Percentiles rank a stretch among this genome's conserved stretches.
These are phyloP conservation scores for Salix suchowensis DNA, from an alignment of 345 rosid genomes.

Conservation along the genomic window DNA sequence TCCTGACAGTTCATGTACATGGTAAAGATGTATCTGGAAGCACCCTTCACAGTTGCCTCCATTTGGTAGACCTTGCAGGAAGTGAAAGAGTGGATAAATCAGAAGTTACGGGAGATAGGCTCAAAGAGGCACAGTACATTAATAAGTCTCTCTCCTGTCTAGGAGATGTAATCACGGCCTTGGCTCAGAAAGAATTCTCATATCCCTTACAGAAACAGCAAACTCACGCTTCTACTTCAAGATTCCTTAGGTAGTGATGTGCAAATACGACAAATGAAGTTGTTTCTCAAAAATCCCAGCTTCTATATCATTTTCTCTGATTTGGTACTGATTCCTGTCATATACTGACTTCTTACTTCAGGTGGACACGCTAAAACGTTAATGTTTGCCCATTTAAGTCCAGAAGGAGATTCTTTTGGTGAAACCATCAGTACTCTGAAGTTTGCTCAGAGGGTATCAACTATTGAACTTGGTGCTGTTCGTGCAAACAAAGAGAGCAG, in stretches of 20 bases:
- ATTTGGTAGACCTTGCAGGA: conserved; percentile 96
- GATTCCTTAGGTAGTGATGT: conserved; percentile 67
- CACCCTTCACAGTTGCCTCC: conserved; percentile 72
- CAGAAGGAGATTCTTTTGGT: conserved; percentile 71
- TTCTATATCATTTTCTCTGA: neutral
- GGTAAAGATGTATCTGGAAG: conserved; percentile 72
- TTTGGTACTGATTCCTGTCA: neutral
- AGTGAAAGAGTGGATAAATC: conserved; percentile 94
- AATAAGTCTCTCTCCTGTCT: conserved; percentile 92
- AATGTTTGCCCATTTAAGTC: conserved; percentile 93
- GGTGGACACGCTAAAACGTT: conserved; percentile 87
- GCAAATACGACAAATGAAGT: neutral
- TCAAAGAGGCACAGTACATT: conserved; percentile 86
- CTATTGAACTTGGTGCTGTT: conserved; percentile 82
- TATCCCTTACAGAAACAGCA: conserved; percentile 96
- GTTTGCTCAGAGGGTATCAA: conserved; percentile 85
- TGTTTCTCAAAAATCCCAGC: neutral
- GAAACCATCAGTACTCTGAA: conserved; percentile 87
- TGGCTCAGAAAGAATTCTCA: conserved; percentile 83
- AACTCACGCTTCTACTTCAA: conserved; percentile 87
- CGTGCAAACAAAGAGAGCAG: conserved; percentile 68
- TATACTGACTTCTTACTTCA: conserved; percentile 16
- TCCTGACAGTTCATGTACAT: conserved; percentile 73
- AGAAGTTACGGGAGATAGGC: conserved; percentile 89
- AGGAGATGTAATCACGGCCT: conserved; percentile 86